These are phyloP conservation scores for Cryptosporidium sp. DNA, from an alignment of 169 alveolate genomes.

Conservation along the genomic window DNA sequence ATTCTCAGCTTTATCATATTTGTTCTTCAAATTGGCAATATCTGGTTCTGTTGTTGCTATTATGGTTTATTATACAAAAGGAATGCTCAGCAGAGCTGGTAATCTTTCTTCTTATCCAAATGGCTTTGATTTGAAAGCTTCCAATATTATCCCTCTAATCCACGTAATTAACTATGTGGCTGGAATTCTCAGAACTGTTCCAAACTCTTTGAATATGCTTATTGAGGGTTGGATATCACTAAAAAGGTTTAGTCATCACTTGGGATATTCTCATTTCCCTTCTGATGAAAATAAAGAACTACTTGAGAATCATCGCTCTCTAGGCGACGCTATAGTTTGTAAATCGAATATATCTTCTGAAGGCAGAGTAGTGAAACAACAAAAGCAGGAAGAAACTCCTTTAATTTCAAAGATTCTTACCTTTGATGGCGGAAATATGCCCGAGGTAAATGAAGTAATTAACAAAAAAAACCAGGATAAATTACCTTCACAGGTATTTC, in stretches of 20 bases:
- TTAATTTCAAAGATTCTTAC: constrained; percentile 28
- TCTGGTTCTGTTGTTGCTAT: constrained; percentile 75
- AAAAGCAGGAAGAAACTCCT: constrained; percentile 20
- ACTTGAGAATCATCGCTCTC: not conserved
- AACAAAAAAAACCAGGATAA: not conserved
- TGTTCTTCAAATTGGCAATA: constrained; percentile 61
- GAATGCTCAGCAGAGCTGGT: not conserved
- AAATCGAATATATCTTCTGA: not conserved
- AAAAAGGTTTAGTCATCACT: constrained; percentile 49
- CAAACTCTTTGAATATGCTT: constrained; percentile 55
- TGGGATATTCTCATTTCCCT: constrained; percentile 22
- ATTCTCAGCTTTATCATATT: constrained; percentile 27
- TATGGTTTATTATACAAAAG: constrained; percentile 34
- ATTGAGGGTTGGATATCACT: constrained; percentile 75
- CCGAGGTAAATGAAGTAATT: constrained; percentile 2
- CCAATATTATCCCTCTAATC: constrained; percentile 49
- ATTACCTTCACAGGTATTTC: not conserved
- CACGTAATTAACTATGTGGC: constrained; percentile 65
- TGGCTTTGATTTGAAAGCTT: constrained; percentile 39
- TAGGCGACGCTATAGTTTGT: too few relatives aligned
- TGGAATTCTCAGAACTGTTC: constrained; percentile 60
- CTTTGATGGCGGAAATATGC: constrained; percentile 31
- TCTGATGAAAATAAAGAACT: not conserved
- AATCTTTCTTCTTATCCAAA: not conserved
- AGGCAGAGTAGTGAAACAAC: not conserved